Base-by-base conservation (phyloP, 768 basidiomycete species). In the Agrocybe chaxingu region DNA sequence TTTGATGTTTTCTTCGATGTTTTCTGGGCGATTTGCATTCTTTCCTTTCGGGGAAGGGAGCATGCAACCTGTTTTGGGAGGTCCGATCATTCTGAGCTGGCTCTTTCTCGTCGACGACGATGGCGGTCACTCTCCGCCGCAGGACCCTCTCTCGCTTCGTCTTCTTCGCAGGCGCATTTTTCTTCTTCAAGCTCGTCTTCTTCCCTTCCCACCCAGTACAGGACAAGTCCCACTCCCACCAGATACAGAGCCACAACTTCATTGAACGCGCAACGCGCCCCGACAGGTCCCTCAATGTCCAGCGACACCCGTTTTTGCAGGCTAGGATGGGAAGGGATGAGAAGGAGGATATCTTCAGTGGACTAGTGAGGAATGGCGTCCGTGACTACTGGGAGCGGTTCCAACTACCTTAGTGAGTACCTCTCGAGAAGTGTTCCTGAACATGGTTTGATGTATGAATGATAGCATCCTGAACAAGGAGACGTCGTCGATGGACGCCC, bases 301-400 rank as follows among this genome's bases (percentile, higher is more conserved):
- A 94, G 53, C 85, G 84, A 54, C 83, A 95, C 70, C 79, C 83
- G 8, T 98, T 97, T 64, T 66, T 98, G 37, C 97, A 98, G 70
- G 78, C 81, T 2, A 79, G 97, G 32, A 80, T 92, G 71, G 94
- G 94, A 1, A 75, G 96, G 52, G 96, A 98, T 61, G 84, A 88
- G 58, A 74, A 83, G 41, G 78, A 81, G 1, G 96, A 97, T 61
- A 74, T 98, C 46, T 82, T 98, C 57, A 79, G 82, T 42, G 77
- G 80, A 51, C 72, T 90, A 30, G 81, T 98, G 51, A 68, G 75
- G 44, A 82, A 89, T 61, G 96, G 96, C 11, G 79, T 86, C 37
- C 62, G 74, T 42, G 91, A 98, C 67, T 98, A 89, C 63, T 99
- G 96, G 97, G 82, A 85, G 10, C 76, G 92, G 29, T 97, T 91